phyloP scores from a whole-genome alignment of 371 early-diverging fungal species.

The Mortierella sp. region DNA sequence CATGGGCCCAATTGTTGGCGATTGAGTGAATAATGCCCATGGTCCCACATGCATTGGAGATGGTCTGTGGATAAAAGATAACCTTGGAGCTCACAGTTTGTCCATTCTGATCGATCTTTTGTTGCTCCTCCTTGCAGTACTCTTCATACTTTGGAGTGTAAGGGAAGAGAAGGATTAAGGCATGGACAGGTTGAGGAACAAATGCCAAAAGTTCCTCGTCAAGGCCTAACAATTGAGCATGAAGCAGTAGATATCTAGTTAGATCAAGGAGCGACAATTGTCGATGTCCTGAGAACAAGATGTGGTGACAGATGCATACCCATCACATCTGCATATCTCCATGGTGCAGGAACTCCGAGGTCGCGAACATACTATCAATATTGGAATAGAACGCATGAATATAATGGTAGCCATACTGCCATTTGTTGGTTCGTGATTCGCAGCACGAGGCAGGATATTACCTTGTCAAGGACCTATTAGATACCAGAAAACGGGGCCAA shows the following conservation, averaged over 20 bases:
- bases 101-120: conserved; percentile 62
- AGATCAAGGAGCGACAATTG: no score
- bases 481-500: not conserved
- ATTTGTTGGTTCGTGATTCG: not conserved
- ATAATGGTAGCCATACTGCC: not conserved
- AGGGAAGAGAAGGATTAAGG: conserved; percentile 87
- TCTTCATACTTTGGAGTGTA: conserved; percentile 70
- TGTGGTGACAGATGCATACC: conserved; percentile 45
- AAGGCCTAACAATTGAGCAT: conserved; percentile 64
- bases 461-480: conserved; percentile 76
- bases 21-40: conserved; percentile 85
- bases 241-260: not conserved
- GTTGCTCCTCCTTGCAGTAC: conserved; percentile 66
- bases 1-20: conserved; percentile 67
- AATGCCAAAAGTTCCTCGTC: conserved; percentile 85
- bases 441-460: conserved; percentile 19
- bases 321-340: conserved; percentile 73
- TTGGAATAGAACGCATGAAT: conserved; percentile 1
- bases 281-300: not conserved
- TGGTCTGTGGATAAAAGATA: conserved; percentile 89
- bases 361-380: conserved; percentile 63
- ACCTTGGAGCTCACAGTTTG: conserved; percentile 71
- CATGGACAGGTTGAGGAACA: conserved; percentile 84
- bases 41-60: conserved; percentile 93
- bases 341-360: conserved; percentile 66